Conservation (phyloP, 441 rosid genomes). For the Populus hybrid region DNA sequence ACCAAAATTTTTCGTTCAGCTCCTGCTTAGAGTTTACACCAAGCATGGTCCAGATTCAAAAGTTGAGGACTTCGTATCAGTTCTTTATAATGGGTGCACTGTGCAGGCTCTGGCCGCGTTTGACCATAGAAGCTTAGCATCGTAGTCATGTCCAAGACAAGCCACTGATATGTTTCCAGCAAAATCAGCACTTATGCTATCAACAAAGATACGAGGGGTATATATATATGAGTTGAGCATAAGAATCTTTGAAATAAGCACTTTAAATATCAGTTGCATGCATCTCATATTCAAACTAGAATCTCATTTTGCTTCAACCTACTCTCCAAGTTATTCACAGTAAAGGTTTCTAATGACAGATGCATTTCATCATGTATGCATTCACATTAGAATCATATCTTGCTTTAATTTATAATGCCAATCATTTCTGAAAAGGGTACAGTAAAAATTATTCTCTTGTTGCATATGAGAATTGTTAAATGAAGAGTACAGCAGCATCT, state of each 20-base stretch:
- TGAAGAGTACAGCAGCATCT: neutral
- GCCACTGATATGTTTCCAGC: neutral
- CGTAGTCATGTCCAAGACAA: neutral
- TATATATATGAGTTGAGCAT: neutral
- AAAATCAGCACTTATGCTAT: conserved; percentile 6
- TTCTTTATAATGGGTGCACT: neutral
- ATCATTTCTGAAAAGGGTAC: conserved; percentile 14
- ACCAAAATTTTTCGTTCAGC: neutral
- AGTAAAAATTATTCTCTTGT: neutral
- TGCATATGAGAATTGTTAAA: neutral
- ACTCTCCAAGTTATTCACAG: conserved; percentile 26
- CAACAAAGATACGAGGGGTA: conserved; percentile 7
- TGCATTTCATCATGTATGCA: conserved; percentile 21
- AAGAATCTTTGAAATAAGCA: conserved; percentile 3
- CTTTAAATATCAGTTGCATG: conserved; percentile 4
- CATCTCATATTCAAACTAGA: conserved; percentile 24
- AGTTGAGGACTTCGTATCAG: neutral
- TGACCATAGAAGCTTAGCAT: neutral
- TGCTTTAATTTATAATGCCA: conserved; percentile 12
- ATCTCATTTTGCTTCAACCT: conserved; percentile 27
- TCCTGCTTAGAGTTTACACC: neutral
- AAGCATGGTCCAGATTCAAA: neutral
- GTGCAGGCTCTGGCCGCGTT: neutral
- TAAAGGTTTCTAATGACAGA: conserved; percentile 1
- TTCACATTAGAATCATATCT: conserved; percentile 30